Evolutionary conservation across 345 rosid species (phyloP), one percentile per base, ranked within the genome.

Genomic region (Salix dunnii): DNA sequence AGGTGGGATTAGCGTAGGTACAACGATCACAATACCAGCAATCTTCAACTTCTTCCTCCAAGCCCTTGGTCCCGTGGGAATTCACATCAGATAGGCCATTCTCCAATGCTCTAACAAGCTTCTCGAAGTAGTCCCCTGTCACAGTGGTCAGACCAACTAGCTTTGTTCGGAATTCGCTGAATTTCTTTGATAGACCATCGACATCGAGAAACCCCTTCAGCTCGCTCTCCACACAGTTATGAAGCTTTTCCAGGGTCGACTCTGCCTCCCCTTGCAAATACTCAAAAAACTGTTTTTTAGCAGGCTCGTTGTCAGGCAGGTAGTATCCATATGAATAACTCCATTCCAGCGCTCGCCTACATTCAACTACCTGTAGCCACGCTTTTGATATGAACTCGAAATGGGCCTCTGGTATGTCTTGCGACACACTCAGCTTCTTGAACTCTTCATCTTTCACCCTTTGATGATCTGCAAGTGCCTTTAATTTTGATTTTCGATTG

Each of bases 241-340:
- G 88, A n/a, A 85, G 82, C 67, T 67, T 82, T 61, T 85, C 88
- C 64, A 83, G 55, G 48, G 65, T 65, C 35, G 70, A 27, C 73
- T 80, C 88, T 12, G 84, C 88, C 83, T 85, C 82, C 38, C 90
- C 84, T 69, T 85, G 88, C 72, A 78, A 63, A 63, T 76, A 74
- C 81, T 85, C 86, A 25, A 85, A 85, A 13, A 85, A 68, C 30
- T 67, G 38, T 58, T 68, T 85, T 79, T 83, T 85, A 11, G 53
- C 73, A 17, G 1, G 5, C 4, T 81, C 79, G 9, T 70, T 17
- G 5, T 73, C 77, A 0, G 78, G 70, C 67, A 83, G 10, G 67
- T 70, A 83, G 60, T 65, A 85, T 5, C 86, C 88, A 75, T 78
- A 85, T 3, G 83, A 83, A 18, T 83, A 83, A 12, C 84, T 83